Percentiles rank a stretch among this genome's conserved stretches.
phyloP scores from a whole-genome alignment of 371 early-diverging fungal species.

The Syncephalastrum contaminatum region DNA sequence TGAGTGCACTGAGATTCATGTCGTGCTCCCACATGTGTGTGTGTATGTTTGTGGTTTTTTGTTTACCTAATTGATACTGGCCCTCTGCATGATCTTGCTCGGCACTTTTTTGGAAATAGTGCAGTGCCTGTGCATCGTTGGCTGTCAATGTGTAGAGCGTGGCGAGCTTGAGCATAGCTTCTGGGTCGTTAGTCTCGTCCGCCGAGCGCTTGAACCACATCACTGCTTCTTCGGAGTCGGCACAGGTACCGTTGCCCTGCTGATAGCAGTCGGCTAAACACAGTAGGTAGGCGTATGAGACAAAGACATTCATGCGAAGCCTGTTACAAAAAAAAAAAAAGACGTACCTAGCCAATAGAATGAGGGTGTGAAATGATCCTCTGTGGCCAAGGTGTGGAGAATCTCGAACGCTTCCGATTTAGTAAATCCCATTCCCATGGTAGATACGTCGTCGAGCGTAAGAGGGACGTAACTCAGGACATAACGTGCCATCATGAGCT shows the following conservation, averaged over 20 bases:
- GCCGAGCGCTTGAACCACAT: constrained; percentile 27
- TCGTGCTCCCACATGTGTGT: too few relatives aligned
- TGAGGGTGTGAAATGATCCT: constrained; percentile 30
- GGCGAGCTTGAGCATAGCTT: constrained; percentile 30
- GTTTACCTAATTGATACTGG: constrained; percentile 33
- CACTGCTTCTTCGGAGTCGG: constrained; percentile 20
- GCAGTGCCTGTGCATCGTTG: constrained; percentile 15
- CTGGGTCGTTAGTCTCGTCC: constrained; percentile 22
- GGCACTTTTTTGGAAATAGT: constrained; percentile 20
- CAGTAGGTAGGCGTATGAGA: background rate
- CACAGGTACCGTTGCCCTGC: constrained; percentile 27
- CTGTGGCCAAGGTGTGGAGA: constrained; percentile 21
- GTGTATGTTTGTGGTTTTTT: background rate
- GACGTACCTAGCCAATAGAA: constrained; percentile 41
- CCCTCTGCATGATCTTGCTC: constrained; percentile 39
- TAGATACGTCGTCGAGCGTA: background rate
- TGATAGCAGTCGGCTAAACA: constrained; percentile 25
- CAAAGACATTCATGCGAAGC: background rate
- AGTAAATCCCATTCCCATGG: constrained; percentile 4
- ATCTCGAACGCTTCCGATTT: constrained; percentile 29
- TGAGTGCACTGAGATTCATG: background rate
- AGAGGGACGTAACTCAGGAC: constrained; percentile 29
- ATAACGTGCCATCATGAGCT: constrained; percentile 42
- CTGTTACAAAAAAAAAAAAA: background rate
- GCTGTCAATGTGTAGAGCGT: constrained; percentile 18